Conservation (phyloP, 495 filamentous ascomycete genomes). For the Lophium mytilinum region DNA sequence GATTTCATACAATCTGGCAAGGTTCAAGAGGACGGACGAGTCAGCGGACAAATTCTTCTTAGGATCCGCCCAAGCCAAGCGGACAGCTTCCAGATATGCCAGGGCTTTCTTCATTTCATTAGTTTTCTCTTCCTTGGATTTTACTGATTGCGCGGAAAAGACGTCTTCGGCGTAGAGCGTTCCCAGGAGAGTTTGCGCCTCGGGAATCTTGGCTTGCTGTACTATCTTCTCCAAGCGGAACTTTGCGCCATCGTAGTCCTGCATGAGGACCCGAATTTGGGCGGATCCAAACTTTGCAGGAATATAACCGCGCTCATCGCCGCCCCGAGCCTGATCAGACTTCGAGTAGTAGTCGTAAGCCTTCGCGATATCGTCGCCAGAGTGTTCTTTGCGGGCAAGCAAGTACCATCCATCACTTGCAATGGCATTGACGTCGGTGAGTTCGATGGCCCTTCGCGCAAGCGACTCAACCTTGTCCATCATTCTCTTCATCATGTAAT, state of each 20-base stretch:
- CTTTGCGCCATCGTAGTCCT: constrained; percentile 84
- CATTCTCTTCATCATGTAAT: constrained; percentile 72
- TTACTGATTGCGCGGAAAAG: constrained; percentile 63
- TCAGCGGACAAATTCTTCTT: constrained; percentile 74
- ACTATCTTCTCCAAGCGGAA: constrained; percentile 90
- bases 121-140: constrained; percentile 78
- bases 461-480: constrained; percentile 73
- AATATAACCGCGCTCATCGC: constrained; percentile 75
- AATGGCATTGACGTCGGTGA: constrained; percentile 89
- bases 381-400: constrained; percentile 82
- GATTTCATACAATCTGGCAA: constrained; percentile 81
- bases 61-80: constrained; percentile 83
- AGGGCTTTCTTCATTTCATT: constrained; percentile 76
- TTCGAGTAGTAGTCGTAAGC: constrained; percentile 77
- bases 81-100: constrained; percentile 68
- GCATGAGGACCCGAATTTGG: constrained; percentile 75
- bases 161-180: constrained; percentile 91
- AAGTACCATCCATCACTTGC: constrained; percentile 96
- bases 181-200: constrained; percentile 83
- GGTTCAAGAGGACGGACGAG: constrained; percentile 81
- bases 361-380: constrained; percentile 53
- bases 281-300: constrained; percentile 90
- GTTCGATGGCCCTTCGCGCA: constrained; percentile 86
- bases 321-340: constrained; percentile 83
- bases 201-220: constrained; percentile 73